Conservation (phyloP, 2,329 filamentous ascomycete species). For the Stemphylium beticola region DNA sequence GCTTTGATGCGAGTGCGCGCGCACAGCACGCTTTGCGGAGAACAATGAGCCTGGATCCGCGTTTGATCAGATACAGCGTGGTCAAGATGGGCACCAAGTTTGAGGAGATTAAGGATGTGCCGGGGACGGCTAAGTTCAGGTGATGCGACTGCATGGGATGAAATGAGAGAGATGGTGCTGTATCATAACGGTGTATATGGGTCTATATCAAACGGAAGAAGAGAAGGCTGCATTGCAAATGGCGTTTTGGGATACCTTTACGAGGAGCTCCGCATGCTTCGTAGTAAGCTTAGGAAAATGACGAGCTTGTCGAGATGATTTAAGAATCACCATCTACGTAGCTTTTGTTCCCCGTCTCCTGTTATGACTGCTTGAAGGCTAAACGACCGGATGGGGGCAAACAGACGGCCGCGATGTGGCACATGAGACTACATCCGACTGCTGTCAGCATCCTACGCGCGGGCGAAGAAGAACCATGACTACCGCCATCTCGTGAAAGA, state of each 20-base stretch:
- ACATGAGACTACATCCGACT: no score
- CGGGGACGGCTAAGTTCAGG: constrained; percentile 59
- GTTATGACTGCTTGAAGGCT: no score
- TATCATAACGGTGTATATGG: background rate
- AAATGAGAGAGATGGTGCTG: background rate
- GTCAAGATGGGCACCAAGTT: constrained; percentile 81
- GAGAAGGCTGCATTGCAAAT: constrained; percentile 1
- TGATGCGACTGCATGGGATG: background rate
- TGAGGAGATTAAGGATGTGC: constrained; percentile 65
- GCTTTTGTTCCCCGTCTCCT: no score
- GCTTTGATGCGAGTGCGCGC: constrained; percentile 79
- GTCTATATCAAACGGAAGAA: background rate
- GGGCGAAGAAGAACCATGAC: no score
- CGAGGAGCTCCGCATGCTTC: no score
- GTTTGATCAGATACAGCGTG: constrained; percentile 85
- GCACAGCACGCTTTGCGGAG: constrained; percentile 77
- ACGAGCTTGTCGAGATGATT: no score
- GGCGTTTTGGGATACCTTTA: constrained; percentile 1
- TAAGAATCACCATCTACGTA: no score
- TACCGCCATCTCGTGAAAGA: no score
- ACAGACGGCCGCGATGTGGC: no score
- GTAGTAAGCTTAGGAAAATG: no score
- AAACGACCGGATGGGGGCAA: no score
- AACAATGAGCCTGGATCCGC: constrained; percentile 82
- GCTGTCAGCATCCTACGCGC: no score